Base-by-base conservation (phyloP, 306 rosid genomes). In the Macrotyloma uniflorum region DNA sequence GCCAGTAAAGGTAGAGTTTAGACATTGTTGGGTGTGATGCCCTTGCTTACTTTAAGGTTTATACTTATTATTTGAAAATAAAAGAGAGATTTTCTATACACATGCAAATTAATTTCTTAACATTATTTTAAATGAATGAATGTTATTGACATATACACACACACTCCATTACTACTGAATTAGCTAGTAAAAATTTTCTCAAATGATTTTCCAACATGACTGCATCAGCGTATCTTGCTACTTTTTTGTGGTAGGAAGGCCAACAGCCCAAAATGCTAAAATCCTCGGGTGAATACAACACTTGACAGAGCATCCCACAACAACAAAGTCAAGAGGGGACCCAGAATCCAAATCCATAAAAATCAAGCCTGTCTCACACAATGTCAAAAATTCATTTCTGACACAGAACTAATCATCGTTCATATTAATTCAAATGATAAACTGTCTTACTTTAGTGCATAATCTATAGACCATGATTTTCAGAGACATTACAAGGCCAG, bases 401-500 rank as follows among this genome's bases (percentile, higher is more conserved):
- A 15, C 47, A 59, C 1, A 30, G 19, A 59, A 59, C 40, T 28
- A 59, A 5, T 2, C 67, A 59, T 28, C 22, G 33, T 30, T 32
- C 65, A 58, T 26, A 58, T 58, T 12, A 58, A 58, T 58, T 58
- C 10, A 58, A 58, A 26, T 58, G 65, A 24, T 58, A 58, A 58
- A 13, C 36, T 24, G 38, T 26, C 65, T 24, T 55, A 55, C 33
- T 58, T 15, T 2, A 38, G 11, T 38, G 79, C 62, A 72, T 38
- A 2, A 38, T 28, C 63, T 40, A 46, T 32, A 75, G 46, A 75
- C 57, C 74, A 55, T 19, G 73, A 58, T 38, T 67, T 46, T 43
- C 79, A 61, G 58, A 67, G 42, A 59, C 45, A 74, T 50, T 72
- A 61, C 61, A 74, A 42, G 12, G 67, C 18, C 73, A 78, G 18